Conservation (phyloP, 2,329 filamentous ascomycete species). For the Arthrobotrys megalospora region DNA sequence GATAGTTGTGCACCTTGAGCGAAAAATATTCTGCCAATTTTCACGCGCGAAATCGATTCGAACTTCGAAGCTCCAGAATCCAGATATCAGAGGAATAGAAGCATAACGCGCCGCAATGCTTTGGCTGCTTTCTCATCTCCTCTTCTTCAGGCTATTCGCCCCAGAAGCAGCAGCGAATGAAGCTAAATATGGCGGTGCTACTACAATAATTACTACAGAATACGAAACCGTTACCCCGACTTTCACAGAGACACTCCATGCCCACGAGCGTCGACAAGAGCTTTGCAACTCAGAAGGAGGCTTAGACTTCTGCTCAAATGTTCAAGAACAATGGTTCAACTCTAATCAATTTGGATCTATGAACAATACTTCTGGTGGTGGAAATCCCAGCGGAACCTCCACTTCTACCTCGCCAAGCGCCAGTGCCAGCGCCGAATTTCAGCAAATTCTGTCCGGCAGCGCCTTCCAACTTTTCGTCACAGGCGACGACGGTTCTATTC, state of each 20-base stretch:
- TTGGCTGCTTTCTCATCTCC: not conserved
- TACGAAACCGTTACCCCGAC: slow-evolving; percentile 8
- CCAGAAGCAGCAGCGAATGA: not conserved
- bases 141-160: not conserved
- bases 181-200: not conserved
- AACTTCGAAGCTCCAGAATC: too few species aligned
- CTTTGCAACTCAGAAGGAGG: not conserved
- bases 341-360: slow-evolving; percentile 7
- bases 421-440: slow-evolving; percentile 10
- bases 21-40: too few species aligned
- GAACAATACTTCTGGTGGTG: slow-evolving; percentile 5
- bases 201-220: not conserved
- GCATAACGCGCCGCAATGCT: not conserved
- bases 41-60: too few species aligned
- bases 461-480: slow-evolving; percentile 30
- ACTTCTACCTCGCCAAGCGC: slow-evolving; percentile 5
- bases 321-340: not conserved
- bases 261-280: not conserved
- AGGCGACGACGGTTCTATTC: slow-evolving; percentile 5
- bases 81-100: not conserved
- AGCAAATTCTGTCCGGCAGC: slow-evolving; percentile 11
- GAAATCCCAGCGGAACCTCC: not conserved
- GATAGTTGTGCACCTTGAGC: too few species aligned
- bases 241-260: not conserved
- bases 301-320: slow-evolving; percentile 5